A percentile compares a stretch with the other conserved stretches of the same genome.
These are phyloP conservation scores for Anacardium occidentale DNA, from an alignment of 345 rosid species.

Conservation along the genomic window DNA sequence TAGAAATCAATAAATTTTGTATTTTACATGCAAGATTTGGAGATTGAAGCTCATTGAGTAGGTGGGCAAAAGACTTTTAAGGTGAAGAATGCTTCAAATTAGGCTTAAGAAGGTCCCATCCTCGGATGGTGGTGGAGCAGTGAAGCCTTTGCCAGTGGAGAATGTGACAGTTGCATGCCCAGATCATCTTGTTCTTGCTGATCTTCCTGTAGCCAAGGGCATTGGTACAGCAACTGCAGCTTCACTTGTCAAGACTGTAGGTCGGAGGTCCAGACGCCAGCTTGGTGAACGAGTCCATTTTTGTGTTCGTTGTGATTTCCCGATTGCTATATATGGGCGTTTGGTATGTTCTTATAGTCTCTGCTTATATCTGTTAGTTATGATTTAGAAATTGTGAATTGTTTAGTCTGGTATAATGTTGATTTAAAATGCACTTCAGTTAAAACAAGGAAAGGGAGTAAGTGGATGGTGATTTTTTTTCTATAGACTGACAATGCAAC, in stretches of 20 bases:
- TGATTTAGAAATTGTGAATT: not conserved
- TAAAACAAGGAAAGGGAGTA: not conserved
- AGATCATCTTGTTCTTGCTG: slow-evolving; percentile 93
- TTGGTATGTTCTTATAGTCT: slow-evolving; percentile 44
- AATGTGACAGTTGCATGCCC: slow-evolving; percentile 95
- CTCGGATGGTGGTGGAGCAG: slow-evolving; percentile 47
- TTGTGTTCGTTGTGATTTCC: slow-evolving; percentile 94
- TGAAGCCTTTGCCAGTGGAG: slow-evolving; percentile 59
- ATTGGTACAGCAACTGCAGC: slow-evolving; percentile 75
- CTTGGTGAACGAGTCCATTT: slow-evolving; percentile 96
- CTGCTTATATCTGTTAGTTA: not conserved
- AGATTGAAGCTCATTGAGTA: not conserved
- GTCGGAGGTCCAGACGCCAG: slow-evolving; percentile 90
- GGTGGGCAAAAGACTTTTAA: not conserved
- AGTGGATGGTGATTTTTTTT: not conserved
- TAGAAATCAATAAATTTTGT: not conserved
- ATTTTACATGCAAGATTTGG: not conserved
- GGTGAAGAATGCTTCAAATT: slow-evolving; percentile 70
- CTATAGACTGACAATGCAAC: not conserved
- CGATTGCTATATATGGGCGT: slow-evolving; percentile 93
- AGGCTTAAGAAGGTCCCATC: slow-evolving; percentile 65
- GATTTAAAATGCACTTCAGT: too few species aligned
- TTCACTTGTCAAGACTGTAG: slow-evolving; percentile 58
- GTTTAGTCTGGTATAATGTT: not conserved
- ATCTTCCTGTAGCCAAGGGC: slow-evolving; percentile 95